Evolutionary conservation across 2,329 filamentous ascomycete species (phyloP).

Genomic region (Trichoderma endophyticum): DNA sequence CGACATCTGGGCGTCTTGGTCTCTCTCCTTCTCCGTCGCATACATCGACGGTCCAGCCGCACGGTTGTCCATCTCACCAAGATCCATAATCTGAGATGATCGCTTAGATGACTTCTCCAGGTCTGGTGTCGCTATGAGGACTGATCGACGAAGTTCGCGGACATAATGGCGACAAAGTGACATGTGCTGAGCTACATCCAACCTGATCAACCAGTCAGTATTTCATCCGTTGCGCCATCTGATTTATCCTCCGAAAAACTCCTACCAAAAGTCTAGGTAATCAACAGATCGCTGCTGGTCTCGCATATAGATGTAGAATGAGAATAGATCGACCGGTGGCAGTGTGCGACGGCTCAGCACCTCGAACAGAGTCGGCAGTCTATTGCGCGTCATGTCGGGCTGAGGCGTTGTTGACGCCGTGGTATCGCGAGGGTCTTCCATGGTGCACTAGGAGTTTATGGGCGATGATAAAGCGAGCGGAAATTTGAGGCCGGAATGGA

Average conservation of each 20-base stretch:
- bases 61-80: slow-evolving; percentile 63
- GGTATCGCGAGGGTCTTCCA: slow-evolving; percentile 27
- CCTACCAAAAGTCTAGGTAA: slow-evolving; percentile 94
- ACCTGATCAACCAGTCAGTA: slow-evolving; percentile 55
- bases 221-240: neutral
- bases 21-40: slow-evolving; percentile 66
- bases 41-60: slow-evolving; percentile 61
- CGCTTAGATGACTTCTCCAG: slow-evolving; percentile 80
- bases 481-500: neutral
- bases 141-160: slow-evolving; percentile 86
- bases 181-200: slow-evolving; percentile 99
- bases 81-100: slow-evolving; percentile 75
- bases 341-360: slow-evolving; percentile 92
- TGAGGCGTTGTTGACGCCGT: slow-evolving; percentile 48
- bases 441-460: neutral
- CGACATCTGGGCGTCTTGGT: slow-evolving; percentile 85
- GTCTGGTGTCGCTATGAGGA: slow-evolving; percentile 90
- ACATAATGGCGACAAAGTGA: slow-evolving; percentile 96
- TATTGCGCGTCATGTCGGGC: slow-evolving; percentile 67
- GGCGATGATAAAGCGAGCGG: slow-evolving; percentile 9
- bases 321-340: slow-evolving; percentile 93
- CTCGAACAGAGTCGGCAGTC: slow-evolving; percentile 92
- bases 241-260: neutral
- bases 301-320: slow-evolving; percentile 99
- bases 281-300: slow-evolving; percentile 97